Evolutionary conservation across 176 grass and related monocot genomes (phyloP).

Genomic region (Eragrostis nindensis): DNA sequence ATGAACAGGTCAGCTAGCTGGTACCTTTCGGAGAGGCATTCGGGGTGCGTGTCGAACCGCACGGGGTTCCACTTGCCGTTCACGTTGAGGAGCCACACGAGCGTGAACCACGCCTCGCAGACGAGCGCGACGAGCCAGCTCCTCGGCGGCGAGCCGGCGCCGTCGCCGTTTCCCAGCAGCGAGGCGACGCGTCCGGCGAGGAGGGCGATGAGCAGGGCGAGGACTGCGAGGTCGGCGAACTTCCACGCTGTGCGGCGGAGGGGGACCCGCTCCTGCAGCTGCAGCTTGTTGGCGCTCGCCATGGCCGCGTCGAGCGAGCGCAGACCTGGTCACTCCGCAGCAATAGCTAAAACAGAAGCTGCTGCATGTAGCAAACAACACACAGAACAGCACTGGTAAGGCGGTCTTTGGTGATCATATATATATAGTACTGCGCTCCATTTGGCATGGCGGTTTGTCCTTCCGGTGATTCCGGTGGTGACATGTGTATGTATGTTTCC

Average conservation of each 20-base stretch:
- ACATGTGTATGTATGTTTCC: too few species aligned
- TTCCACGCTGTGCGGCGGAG: constrained; percentile 24
- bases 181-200: background rate
- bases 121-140: constrained; percentile 39
- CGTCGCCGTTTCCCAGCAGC: background rate
- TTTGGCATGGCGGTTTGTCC: too few species aligned
- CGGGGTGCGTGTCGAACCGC: constrained; percentile 30
- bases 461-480: too few species aligned
- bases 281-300: background rate
- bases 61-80: constrained; percentile 52
- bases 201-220: constrained; percentile 47
- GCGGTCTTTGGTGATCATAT: too few species aligned
- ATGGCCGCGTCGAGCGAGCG: constrained; percentile 2
- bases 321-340: background rate
- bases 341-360: background rate
- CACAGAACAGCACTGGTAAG: too few species aligned
- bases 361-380: too few species aligned
- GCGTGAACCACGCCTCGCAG: constrained; percentile 57
- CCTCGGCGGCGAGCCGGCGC: background rate
- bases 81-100: constrained; percentile 51
- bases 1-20: too few species aligned
- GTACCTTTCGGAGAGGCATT: constrained; percentile 31
- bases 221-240: constrained; percentile 33
- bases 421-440: too few species aligned
- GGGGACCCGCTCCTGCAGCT: constrained; percentile 44